Evolutionary conservation across 345 rosid genomes (phyloP).

Genomic region (Salix udensis): DNA sequence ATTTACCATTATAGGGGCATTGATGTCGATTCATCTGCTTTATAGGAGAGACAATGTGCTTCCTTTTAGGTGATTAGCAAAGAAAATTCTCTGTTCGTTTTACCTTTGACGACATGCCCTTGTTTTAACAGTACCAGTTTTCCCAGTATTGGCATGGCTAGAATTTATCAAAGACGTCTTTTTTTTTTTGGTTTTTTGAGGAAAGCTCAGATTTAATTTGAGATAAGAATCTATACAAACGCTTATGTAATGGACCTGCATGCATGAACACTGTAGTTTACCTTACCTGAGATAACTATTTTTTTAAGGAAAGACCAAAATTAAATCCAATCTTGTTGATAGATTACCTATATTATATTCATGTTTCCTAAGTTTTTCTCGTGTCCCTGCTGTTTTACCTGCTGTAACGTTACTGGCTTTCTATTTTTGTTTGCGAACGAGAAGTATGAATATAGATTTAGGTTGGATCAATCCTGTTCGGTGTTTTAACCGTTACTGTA

Average conservation of each 20-base stretch:
- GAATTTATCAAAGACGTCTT: slow-evolving; percentile 6
- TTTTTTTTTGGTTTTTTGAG: slow-evolving; percentile 16
- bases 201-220: not conserved
- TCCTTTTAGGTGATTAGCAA: slow-evolving; percentile 17
- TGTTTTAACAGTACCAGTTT: slow-evolving; percentile 26
- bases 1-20: slow-evolving; percentile 17
- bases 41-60: slow-evolving; percentile 9
- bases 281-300: not conserved
- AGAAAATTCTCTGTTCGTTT: slow-evolving; percentile 20
- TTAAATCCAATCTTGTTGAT: not conserved
- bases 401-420: not conserved
- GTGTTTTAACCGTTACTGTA: not conserved
- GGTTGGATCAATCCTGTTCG: not conserved
- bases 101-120: slow-evolving; percentile 13
- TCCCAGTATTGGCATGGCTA: slow-evolving; percentile 6
- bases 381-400: no score
- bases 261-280: not conserved
- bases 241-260: slow-evolving; percentile 12
- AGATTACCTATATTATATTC: not conserved
- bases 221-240: slow-evolving; percentile 1
- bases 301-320: not conserved
- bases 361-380: not conserved
- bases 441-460: not conserved
- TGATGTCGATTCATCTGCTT: slow-evolving; percentile 20
- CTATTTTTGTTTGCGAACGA: not conserved